Evolutionary conservation across 83 land plant species (phyloP), one percentile per base, ranked within the genome.

Genomic region (Larix sibirica): DNA sequence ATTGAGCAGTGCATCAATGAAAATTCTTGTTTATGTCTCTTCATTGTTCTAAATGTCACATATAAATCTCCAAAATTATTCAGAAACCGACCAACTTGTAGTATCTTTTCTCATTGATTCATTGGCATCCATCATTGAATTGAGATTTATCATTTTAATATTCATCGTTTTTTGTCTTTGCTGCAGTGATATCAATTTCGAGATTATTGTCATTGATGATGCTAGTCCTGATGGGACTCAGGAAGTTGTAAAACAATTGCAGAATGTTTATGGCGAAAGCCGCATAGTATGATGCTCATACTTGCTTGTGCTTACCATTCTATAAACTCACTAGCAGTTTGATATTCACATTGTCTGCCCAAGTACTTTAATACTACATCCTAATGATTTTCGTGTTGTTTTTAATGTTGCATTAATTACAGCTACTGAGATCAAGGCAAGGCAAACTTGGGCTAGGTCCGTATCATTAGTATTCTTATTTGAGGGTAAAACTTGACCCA

Each of bases 161-260:
- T 71, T 33, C 2, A 47, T 6, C 18, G 21, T 21, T 24, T 44
- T 16, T 26, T 54, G 23, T 62, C 74, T 62, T 77, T 77, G 24
- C 31, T 44, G 58, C 84, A 97, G 98, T 82, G 93, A 94, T 74
- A 81, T 92, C 79, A 84, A 92, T 85, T 94, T 95, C 86, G 98
- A 96, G 77, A 79, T 96, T 26, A 92, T 95, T 70, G 88, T 97
- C 58, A 89, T 96, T 54, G 99, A 95, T 87, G 99, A 97, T 87
- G 99, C 97, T 47, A 97, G 98, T 83, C 98, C 99, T 62, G 99
- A 97, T 90, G 98, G 97, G n/a, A 96, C 98, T 80, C 98, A 97
- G 83, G 99, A 94, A 47, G 84, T 92, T 76, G 94, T 97, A 44
- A 91, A 90, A 81, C 92, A 97, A 75, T 69, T 96, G 80, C 99